A percentile compares a stretch with the other conserved stretches of the same genome.
phyloP scores from a whole-genome alignment of 2,329 filamentous ascomycete species.

The Fusarium euwallaceae region DNA sequence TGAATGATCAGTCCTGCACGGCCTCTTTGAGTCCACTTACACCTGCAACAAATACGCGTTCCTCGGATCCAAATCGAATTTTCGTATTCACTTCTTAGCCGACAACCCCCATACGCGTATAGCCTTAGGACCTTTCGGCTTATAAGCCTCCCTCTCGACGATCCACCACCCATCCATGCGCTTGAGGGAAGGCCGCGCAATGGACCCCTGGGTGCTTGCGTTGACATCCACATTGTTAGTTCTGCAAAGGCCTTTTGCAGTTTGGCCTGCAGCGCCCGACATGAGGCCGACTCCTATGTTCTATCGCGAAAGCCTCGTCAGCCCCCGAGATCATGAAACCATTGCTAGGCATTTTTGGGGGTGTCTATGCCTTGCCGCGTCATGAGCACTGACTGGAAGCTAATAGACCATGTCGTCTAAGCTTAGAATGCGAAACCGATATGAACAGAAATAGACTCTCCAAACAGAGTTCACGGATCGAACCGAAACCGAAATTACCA shows the following conservation, averaged over 20 bases:
- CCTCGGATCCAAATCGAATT: conserved; percentile 27
- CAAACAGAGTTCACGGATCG: neutral
- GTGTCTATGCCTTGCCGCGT: conserved; percentile 5
- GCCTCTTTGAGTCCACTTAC: neutral
- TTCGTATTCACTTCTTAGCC: conserved; percentile 25
- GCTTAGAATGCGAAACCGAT: neutral
- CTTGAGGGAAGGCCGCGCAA: conserved; percentile 4
- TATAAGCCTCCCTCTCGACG: conserved; percentile 9
- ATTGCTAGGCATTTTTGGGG: neutral
- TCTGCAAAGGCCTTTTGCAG: conserved; percentile 1
- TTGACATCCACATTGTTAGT: neutral
- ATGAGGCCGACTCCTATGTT: neutral
- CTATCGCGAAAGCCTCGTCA: conserved; percentile 1
- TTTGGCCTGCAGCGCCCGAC: neutral
- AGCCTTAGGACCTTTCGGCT: neutral
- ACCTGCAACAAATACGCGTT: conserved; percentile 29
- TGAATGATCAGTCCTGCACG: neutral
- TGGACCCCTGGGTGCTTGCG: conserved; percentile 4
- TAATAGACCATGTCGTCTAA: neutral
- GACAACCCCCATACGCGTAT: conserved; percentile 34
- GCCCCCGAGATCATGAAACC: neutral
- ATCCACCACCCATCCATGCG: neutral
- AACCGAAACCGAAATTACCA: neutral
- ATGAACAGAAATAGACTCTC: neutral
- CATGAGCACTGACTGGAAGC: neutral